These are phyloP conservation scores for Leccinum sublutescens DNA, from an alignment of 768 basidiomycete genomes.

Conservation along the genomic window DNA sequence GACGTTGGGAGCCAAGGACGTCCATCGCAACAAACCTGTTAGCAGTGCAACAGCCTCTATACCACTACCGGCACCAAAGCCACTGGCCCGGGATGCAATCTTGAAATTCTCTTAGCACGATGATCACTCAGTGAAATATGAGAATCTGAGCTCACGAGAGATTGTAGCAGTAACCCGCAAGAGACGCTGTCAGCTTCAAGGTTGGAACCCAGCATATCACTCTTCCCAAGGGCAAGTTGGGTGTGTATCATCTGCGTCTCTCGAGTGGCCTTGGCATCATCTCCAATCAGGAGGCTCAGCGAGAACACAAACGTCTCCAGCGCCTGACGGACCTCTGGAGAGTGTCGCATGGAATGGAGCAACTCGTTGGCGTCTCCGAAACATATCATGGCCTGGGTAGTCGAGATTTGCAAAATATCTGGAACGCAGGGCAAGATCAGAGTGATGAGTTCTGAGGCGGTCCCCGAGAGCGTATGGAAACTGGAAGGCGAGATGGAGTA, in stretches of 20 bases:
- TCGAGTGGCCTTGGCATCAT: slow-evolving; percentile 66
- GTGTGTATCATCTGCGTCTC: slow-evolving; percentile 75
- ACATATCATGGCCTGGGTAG: slow-evolving; percentile 54
- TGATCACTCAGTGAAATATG: not conserved
- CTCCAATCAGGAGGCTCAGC: slow-evolving; percentile 59
- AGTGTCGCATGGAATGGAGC: slow-evolving; percentile 51
- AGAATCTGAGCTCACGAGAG: slow-evolving; percentile 48
- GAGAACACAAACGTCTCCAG: slow-evolving; percentile 60
- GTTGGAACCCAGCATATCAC: slow-evolving; percentile 52
- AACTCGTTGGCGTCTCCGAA: slow-evolving; percentile 52
- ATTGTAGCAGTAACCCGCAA: slow-evolving; percentile 57
- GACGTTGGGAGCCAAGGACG: slow-evolving; percentile 57
- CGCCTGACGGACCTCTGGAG: slow-evolving; percentile 51
- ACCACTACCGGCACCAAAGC: slow-evolving; percentile 63
- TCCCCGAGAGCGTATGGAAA: slow-evolving; percentile 55
- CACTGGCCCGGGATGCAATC: slow-evolving; percentile 57
- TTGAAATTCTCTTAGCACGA: slow-evolving; percentile 27
- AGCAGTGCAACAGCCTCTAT: slow-evolving; percentile 52
- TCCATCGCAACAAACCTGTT: slow-evolving; percentile 57
- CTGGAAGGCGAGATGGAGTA: slow-evolving; percentile 47
- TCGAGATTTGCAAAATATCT: slow-evolving; percentile 61
- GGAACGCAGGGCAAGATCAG: slow-evolving; percentile 59
- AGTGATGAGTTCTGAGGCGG: slow-evolving; percentile 63
- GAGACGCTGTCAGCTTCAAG: slow-evolving; percentile 66
- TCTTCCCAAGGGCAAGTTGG: slow-evolving; percentile 57